These are phyloP conservation scores for Pichia insulana DNA, from an alignment of 805 yeast species.

Conservation along the genomic window DNA sequence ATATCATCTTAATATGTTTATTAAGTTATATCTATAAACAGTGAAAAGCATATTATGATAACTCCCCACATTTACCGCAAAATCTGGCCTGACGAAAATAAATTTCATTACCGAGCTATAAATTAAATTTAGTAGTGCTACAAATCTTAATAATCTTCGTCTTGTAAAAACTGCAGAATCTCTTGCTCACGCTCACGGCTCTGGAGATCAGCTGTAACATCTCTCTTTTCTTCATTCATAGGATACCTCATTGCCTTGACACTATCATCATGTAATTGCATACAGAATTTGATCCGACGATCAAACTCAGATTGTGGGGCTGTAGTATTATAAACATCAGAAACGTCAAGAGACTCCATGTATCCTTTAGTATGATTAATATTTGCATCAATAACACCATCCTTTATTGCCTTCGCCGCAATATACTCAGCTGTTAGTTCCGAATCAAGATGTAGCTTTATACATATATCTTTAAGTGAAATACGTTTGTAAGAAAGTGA, in stretches of 20 bases:
- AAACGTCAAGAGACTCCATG: constrained; percentile 82
- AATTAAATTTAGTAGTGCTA: too few relatives aligned
- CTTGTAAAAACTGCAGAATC: constrained; percentile 32
- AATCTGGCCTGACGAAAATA: too few relatives aligned
- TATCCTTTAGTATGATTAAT: constrained; percentile 85
- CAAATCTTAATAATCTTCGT: constrained; percentile 34
- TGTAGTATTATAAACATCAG: constrained; percentile 79
- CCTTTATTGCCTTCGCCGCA: constrained; percentile 93
- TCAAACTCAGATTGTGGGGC: constrained; percentile 84
- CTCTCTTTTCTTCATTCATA: constrained; percentile 41
- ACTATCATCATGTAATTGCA: constrained; percentile 81
- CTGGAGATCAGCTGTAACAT: constrained; percentile 43
- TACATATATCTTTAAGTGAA: constrained; percentile 87
- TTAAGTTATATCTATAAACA: too few relatives aligned
- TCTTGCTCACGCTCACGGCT: constrained; percentile 48
- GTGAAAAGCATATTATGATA: too few relatives aligned
- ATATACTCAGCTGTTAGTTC: constrained; percentile 96
- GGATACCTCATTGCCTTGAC: constrained; percentile 96
- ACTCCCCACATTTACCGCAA: too few relatives aligned
- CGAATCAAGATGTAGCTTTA: constrained; percentile 82
- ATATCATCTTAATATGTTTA: too few relatives aligned
- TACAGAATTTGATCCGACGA: constrained; percentile 89
- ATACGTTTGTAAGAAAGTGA: constrained; percentile 86
- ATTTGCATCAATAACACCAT: constrained; percentile 92
- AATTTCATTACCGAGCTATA: too few relatives aligned